Percentiles rank a stretch among this genome's conserved stretches.
Conservation (phyloP, 768 basidiomycete species). For the Suillus lakei region DNA sequence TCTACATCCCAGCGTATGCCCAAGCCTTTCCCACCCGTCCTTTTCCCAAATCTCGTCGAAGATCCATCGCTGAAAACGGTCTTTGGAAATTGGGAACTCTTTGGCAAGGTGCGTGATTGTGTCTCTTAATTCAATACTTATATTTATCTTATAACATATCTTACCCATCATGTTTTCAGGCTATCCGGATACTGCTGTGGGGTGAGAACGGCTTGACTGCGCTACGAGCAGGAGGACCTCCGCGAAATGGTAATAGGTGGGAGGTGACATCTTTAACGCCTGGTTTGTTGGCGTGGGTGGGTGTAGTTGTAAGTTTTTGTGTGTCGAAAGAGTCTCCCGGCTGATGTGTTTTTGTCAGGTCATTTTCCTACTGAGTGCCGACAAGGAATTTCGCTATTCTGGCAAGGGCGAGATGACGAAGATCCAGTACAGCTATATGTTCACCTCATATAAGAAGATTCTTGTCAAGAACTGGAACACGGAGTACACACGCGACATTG, state of each 20-base stretch:
- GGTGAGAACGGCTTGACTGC: not conserved
- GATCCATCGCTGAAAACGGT: not conserved
- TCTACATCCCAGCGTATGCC: not conserved
- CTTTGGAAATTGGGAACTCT: constrained; percentile 3
- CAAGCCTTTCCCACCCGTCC: not conserved
- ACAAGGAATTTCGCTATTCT: not conserved
- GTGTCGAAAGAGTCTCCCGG: accelerated
- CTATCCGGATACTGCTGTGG: not conserved
- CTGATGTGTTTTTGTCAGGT: not conserved
- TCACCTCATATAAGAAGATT: constrained; percentile 4
- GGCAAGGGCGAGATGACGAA: not conserved
- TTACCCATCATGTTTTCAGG: not conserved
- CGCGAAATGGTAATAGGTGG: not conserved
- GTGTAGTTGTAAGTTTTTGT: not conserved
- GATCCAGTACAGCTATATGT: not conserved
- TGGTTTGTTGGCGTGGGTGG: constrained; percentile 2
- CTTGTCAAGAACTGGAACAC: constrained; percentile 9
- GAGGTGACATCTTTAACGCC: not conserved
- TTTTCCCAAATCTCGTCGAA: not conserved
- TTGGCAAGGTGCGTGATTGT: constrained; percentile 2
- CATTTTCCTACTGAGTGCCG: not conserved
- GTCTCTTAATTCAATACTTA: not conserved
- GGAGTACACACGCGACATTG: not conserved
- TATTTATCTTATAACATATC: not conserved
- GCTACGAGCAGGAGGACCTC: not conserved